Evolutionary conservation across 768 basidiomycete species (phyloP), one percentile per base, ranked within the genome.

Genomic region (Lentinula lateritia): DNA sequence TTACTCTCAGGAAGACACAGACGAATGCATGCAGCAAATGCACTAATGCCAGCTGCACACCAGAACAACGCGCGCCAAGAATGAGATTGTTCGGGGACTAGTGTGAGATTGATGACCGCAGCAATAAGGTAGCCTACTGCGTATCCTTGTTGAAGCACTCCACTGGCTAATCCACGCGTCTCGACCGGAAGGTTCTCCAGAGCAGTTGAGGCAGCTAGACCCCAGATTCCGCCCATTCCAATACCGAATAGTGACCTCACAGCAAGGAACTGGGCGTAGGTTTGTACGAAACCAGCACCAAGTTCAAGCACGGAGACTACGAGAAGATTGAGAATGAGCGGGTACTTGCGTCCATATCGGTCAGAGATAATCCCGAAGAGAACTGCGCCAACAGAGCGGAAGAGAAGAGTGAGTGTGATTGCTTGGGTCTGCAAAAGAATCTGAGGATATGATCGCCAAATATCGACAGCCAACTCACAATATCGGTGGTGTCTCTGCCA

Each of bases 191-290:
- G 80, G 70, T 92, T 95, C 72, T 97, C 95, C 41, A 97, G 85
- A 0, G 90, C 87, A 0, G 90, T 94, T 0, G 92, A 81, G 1
- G 90, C 79, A 0, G 92, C 83, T 35, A 93, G 76, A 16, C 93
- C 93, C 93, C 94, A 96, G 48, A 95, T 82, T 0, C 92, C 92
- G 38, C 92, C 92, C 92, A 94, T 93, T 1, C 86, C 88, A 54
- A 94, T 83, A 63, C 92, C 93, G 69, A 95, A 95, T 42, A 97
- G 79, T 1, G 87, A 83, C 6, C 95, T 83, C 4, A 93, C 80
- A 13, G 83, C 93, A 35, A 97, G 83, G 77, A 98, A 98, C 63
- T 88, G 80, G 0, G 62, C 32, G 74, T 84, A 98, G 0, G 87
- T 92, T 18, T 88, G 79, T 46, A 87, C 86, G 73, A 95, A 98